Evolutionary conservation across 2,329 filamentous ascomycete genomes (phyloP).

Genomic region (Didymella sp.): DNA sequence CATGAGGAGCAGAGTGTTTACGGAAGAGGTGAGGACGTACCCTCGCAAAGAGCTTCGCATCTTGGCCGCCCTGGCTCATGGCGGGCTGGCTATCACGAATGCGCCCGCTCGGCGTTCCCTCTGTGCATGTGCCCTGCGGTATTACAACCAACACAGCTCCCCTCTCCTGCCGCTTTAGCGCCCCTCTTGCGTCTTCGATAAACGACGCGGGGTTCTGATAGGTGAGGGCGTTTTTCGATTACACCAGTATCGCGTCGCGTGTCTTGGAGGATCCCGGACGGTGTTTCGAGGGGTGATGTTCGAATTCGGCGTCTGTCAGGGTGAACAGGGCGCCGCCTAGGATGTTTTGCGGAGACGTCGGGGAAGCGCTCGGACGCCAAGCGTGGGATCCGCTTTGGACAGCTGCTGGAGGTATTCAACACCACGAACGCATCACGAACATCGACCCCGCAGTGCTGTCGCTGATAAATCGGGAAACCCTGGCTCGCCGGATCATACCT

Average conservation of each 20-base stretch:
- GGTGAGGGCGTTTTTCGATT: constrained; percentile 21
- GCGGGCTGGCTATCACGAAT: constrained; percentile 42
- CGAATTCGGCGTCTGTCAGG: constrained; percentile 7
- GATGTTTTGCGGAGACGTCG: constrained; percentile 28
- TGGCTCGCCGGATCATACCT: neutral
- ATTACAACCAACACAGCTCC: constrained; percentile 28
- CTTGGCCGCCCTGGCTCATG: constrained; percentile 78
- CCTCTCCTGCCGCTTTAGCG: constrained; percentile 38
- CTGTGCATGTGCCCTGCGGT: constrained; percentile 45
- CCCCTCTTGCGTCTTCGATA: constrained; percentile 29
- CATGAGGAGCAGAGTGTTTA: neutral
- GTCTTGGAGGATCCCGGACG: constrained; percentile 7
- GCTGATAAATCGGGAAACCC: no score
- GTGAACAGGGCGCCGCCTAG: constrained; percentile 19
- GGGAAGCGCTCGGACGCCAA: constrained; percentile 33
- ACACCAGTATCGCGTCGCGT: neutral
- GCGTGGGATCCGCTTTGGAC: constrained; percentile 8
- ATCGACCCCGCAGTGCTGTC: neutral
- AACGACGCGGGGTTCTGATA: constrained; percentile 21
- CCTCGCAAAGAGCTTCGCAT: constrained; percentile 99
- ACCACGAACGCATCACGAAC: constrained; percentile 1
- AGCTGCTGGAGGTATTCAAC: neutral
- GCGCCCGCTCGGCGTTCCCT: constrained; percentile 15
- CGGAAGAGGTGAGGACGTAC: constrained; percentile 64
- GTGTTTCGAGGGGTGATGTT: neutral